Evolutionary conservation across 2,329 filamentous ascomycete species (phyloP), one percentile per base, ranked within the genome.

Genomic region (Blastomyces emzantsi): DNA sequence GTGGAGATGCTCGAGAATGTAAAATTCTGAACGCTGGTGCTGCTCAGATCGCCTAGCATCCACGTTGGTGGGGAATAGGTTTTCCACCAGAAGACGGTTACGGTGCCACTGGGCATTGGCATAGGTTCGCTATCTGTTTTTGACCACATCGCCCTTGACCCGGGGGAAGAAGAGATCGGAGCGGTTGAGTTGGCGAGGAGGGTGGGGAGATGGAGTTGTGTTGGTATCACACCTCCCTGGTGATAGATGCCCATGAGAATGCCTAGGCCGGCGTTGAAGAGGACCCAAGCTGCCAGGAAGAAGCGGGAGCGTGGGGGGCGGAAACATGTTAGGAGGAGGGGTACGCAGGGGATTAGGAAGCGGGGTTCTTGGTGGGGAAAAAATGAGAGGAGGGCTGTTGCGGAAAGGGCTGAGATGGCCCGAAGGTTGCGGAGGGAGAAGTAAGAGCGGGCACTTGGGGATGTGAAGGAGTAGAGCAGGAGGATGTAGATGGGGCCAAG

Each of bases 401-500:
- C 78, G 1, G 77, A 76, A 22, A 79, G 65, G 19, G 77, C 78
- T 36, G 79, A 78, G 62, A 78, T 67, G 56, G 78, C 74, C 56
- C 78, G 73, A 55, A 72, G 68, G 63, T 79, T 79, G 59, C 73
- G 72, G 62, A 77, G 64, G 68, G 71, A 73, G 47, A 69, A 67
- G 68, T 70, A 73, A n/a, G 68, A 65, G 4, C 49, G 49, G 8
- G 72, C 69, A 55, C 71, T 67, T 51, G 69, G 67, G 68, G 70
- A 65, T 61, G 64, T 77, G 69, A 89, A 81, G 13, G 75, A 73
- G 22, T 71, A 51, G 13, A 75, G 66, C 64, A 78, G 72, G 25
- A 90, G 79, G 36, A 84, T 72, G 45, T 84, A 81, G 9, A 86
- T 88, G 5, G 89, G 90, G 1, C 89, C 90, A 22, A 93, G 80